A percentile compares a stretch with the other conserved stretches of the same genome.
These are phyloP conservation scores for Cystofilobasidium capitatum DNA, from an alignment of 768 basidiomycete species.

Conservation along the genomic window DNA sequence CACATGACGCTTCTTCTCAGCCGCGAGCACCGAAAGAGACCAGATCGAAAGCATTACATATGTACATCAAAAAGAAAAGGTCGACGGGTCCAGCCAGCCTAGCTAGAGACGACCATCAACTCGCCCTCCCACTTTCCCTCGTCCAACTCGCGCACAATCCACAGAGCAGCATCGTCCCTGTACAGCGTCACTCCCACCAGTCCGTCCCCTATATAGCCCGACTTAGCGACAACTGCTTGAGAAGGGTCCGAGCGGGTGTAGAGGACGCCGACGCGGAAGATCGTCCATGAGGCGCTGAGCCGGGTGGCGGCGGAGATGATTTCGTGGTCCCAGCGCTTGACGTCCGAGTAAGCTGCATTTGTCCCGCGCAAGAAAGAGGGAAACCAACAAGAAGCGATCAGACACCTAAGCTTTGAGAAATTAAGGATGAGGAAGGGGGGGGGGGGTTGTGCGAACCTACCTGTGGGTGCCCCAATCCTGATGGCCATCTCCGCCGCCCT, in stretches of 20 bases:
- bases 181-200: neutral
- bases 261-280: slow-evolving; percentile 1
- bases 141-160: neutral
- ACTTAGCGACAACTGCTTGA: neutral
- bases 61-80: too few species aligned
- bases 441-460: too few species aligned
- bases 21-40: too few species aligned
- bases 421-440: neutral
- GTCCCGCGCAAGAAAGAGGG: too few species aligned
- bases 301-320: neutral
- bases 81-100: too few species aligned
- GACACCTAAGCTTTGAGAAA: neutral
- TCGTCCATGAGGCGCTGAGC: neutral
- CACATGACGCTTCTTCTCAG: too few species aligned
- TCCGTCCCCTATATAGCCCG: neutral
- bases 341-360: neutral
- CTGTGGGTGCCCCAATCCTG: neutral
- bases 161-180: neutral
- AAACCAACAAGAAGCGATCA: neutral
- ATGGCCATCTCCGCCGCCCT: neutral
- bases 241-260: neutral
- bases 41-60: too few species aligned
- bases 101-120: slow-evolving; percentile 3
- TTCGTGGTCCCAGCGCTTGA: slow-evolving; percentile 3
- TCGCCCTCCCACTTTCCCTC: neutral